These are phyloP conservation scores for Solanum lycopersicoides DNA, from an alignment of 257 asterid species.

Conservation along the genomic window DNA sequence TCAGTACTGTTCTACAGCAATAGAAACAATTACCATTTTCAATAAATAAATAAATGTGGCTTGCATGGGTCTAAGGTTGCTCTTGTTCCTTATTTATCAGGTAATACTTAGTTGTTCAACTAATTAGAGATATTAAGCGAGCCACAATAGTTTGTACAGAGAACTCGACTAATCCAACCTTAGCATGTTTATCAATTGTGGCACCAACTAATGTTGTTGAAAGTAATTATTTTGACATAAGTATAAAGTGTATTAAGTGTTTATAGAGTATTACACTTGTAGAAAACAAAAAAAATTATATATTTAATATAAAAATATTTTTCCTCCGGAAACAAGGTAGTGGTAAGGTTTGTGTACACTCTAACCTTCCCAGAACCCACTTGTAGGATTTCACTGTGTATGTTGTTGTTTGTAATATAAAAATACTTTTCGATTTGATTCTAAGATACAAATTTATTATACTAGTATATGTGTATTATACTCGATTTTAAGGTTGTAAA, in stretches of 20 bases:
- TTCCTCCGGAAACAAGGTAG: not conserved
- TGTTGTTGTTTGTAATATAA: not conserved
- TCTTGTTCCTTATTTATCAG: not conserved
- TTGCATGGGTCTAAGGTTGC: not conserved
- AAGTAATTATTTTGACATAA: not conserved
- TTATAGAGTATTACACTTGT: not conserved
- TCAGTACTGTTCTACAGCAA: no score
- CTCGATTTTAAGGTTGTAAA: not conserved
- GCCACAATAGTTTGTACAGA: not conserved
- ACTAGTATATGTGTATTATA: not conserved
- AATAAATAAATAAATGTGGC: not conserved
- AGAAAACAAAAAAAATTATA: not conserved
- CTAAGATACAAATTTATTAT: not conserved
- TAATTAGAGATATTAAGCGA: not conserved
- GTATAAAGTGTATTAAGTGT: not conserved
- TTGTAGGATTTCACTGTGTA: no score
- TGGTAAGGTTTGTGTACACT: not conserved
- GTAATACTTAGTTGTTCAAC: not conserved
- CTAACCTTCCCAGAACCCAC: not conserved
- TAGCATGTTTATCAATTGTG: not conserved
- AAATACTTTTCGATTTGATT: not conserved
- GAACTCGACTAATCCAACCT: not conserved
- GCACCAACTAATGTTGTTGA: not conserved
- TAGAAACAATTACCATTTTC: no score
- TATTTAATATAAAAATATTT: not conserved